phyloP scores from a whole-genome alignment of 148 eudicot species.

The Cornus kousa region DNA sequence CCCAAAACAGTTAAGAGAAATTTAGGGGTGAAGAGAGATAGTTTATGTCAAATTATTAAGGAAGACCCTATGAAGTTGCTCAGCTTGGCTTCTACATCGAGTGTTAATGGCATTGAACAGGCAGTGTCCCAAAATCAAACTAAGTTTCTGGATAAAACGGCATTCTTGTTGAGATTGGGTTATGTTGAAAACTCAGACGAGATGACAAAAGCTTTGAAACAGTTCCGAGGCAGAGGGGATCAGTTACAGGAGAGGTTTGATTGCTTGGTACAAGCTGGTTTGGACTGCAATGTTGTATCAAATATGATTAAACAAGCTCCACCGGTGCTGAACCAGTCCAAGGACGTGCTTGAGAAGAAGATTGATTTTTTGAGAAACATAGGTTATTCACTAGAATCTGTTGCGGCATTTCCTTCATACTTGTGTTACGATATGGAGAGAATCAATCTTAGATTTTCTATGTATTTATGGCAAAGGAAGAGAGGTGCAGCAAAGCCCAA shows the following conservation, averaged over 20 bases:
- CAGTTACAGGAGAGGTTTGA: slow-evolving; percentile 62
- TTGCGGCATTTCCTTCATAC: slow-evolving; percentile 51
- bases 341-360: slow-evolving; percentile 46
- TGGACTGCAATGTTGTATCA: slow-evolving; percentile 42
- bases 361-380: slow-evolving; percentile 37
- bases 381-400: slow-evolving; percentile 45
- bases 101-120: not conserved
- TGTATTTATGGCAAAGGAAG: slow-evolving; percentile 47
- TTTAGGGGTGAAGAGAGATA: slow-evolving; percentile 26
- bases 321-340: slow-evolving; percentile 46
- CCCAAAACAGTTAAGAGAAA: slow-evolving; percentile 40
- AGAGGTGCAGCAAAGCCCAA: slow-evolving; percentile 44
- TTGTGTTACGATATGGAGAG: slow-evolving; percentile 54
- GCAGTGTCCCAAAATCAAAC: slow-evolving; percentile 17
- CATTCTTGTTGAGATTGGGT: slow-evolving; percentile 45
- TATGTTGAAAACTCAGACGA: slow-evolving; percentile 56
- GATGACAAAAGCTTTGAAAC: slow-evolving; percentile 52
- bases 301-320: slow-evolving; percentile 54
- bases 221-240: slow-evolving; percentile 65
- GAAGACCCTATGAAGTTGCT: slow-evolving; percentile 37
- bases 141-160: slow-evolving; percentile 28
- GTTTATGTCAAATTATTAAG: slow-evolving; percentile 34
- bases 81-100: slow-evolving; percentile 38
- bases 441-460: slow-evolving; percentile 41
- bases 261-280: slow-evolving; percentile 56